Percentiles rank a stretch among this genome's conserved stretches.
phyloP scores from a whole-genome alignment of 129 eudicot species.

The Lactuca sativa region DNA sequence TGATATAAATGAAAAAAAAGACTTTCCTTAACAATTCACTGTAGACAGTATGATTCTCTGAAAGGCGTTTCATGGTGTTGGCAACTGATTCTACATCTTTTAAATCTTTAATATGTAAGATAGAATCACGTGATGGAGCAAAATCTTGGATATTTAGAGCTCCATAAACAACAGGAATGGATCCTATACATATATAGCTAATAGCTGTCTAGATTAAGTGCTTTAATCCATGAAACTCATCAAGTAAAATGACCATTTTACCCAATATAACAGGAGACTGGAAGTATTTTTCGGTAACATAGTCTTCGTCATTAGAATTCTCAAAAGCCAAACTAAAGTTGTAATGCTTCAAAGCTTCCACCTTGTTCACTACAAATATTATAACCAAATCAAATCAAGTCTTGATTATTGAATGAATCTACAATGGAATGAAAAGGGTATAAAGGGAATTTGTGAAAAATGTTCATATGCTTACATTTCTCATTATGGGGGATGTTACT shows the following conservation, averaged over 20 bases:
- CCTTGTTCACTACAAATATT: conserved; percentile 66
- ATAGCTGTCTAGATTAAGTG: background rate
- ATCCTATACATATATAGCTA: conserved; percentile 41
- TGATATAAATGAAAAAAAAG: background rate
- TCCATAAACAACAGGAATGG: conserved; percentile 91
- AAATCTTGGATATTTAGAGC: conserved; percentile 96
- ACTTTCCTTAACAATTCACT: conserved; percentile 67
- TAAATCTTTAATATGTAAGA: conserved; percentile 77
- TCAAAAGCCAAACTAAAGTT: conserved; percentile 95
- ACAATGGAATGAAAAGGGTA: no score
- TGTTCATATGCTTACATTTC: conserved; percentile 44
- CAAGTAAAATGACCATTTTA: no score
- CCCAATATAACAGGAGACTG: conserved; percentile 73
- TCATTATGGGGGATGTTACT: conserved; percentile 49
- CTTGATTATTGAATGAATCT: no score
- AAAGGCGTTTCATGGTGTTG: conserved; percentile 79
- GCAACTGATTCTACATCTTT: conserved; percentile 60
- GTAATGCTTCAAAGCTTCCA: conserved; percentile 76
- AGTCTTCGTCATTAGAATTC: conserved; percentile 95
- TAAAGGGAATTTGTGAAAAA: background rate
- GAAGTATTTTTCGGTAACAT: conserved; percentile 89
- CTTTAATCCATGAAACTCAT: no score
- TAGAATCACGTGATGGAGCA: conserved; percentile 75
- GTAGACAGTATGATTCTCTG: conserved; percentile 66
- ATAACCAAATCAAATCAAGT: no score